Base-by-base conservation (phyloP, 2,329 filamentous ascomycete species). In the Trichophyton verrucosum region DNA sequence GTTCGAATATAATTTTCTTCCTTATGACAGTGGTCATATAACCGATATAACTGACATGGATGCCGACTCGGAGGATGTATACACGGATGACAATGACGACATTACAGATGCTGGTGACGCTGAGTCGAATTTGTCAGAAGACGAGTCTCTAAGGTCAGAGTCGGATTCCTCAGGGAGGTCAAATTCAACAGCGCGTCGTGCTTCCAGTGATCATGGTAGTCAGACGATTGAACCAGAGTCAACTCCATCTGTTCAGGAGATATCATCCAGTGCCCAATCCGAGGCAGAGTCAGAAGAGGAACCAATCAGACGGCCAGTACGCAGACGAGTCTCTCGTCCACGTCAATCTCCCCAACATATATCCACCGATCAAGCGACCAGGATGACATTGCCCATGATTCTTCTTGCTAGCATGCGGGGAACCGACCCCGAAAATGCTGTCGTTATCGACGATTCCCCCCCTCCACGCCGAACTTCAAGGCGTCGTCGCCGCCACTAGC, bases 201-300 rank as follows among this genome's bases (percentile, higher is more conserved):
- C 11, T 27, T 42, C 36, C 2, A 20, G 13, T 44, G 27, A 20
- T 38, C 24, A 36, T 17, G 27, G 46, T 27, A 51, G 51, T 13
- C 15, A 27, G n/a, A 17, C 33, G 5, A 36, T 36, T 27, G 51
- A 55, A 9, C 13, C 6, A 5, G 51, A 55, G 22, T 11, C 9
- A 33, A 27, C 30, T 6, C n/a, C 51, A 33, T 55, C 51, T 6
- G 51, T 36, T 17, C 55, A 57, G 15, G 55, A 42, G 20, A 57
- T 57, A 24, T 15, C 27, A 44, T 42, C 33, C 9, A 44, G 1
- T 38, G n/a, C 27, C 30, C 30, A 46, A 7, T 46, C 17, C 8
- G 62, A 57, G 7, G 60, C 57, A 38, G 62, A 61, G 11, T 57
- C 58, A 15, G 62, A 63, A 1, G 62, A 63, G 30, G 60, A 57